Conservation (phyloP, 768 basidiomycete species). For the Agrocybe chaxingu region DNA sequence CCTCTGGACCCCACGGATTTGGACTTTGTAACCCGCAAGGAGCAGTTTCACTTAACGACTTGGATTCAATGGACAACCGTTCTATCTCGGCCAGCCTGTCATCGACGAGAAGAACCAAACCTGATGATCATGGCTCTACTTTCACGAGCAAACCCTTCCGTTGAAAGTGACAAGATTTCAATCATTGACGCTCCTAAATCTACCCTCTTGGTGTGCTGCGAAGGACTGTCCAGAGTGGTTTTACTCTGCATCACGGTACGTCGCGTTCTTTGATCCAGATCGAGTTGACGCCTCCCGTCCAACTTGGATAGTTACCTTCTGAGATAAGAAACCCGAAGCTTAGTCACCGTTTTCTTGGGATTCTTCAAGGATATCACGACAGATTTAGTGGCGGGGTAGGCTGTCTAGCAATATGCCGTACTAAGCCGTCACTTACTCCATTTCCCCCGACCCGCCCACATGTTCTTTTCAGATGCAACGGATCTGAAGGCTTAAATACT, state of each 20-base stretch:
- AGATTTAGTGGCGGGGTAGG: not conserved
- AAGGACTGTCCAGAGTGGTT: constrained; percentile 8
- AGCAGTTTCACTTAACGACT: too few species aligned
- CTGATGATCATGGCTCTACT: too few species aligned
- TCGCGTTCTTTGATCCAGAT: not conserved
- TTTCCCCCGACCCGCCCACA: not conserved
- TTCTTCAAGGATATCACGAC: constrained; percentile 1
- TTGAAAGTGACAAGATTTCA: not conserved
- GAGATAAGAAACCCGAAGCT: not conserved
- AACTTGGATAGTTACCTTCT: not conserved
- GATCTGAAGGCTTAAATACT: constrained; percentile 15
- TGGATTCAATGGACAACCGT: too few species aligned
- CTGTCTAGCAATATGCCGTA: not conserved
- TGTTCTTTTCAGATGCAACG: not conserved
- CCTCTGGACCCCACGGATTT: too few species aligned
- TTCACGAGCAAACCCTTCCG: not conserved
- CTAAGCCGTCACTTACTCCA: not conserved
- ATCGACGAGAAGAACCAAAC: too few species aligned
- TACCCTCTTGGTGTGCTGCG: too few species aligned
- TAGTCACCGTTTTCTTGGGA: not conserved
- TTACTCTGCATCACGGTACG: constrained; percentile 8
- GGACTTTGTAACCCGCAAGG: too few species aligned
- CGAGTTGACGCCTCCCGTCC: constrained; percentile 2
- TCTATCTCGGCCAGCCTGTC: too few species aligned
- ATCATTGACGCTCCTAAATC: not conserved